Conservation (phyloP, 495 filamentous ascomycete species). For the Amphirosellinia nigrospora region DNA sequence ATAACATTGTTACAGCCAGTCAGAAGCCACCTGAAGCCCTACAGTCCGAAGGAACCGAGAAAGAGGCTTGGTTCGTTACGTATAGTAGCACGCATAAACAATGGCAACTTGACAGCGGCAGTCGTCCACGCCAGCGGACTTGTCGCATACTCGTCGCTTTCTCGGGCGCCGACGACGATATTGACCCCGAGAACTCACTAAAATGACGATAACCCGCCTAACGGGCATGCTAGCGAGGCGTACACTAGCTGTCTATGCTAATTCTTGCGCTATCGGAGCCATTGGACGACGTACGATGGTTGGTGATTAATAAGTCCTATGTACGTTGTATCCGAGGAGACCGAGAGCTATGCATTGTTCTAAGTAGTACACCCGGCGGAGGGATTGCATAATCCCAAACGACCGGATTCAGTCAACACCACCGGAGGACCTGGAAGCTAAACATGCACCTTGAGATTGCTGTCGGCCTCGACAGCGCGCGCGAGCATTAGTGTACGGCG, state of each 20-base stretch:
- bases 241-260: not conserved
- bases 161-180: not conserved
- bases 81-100: not conserved
- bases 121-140: not conserved
- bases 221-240: not conserved
- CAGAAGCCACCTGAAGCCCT: not conserved
- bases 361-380: not conserved
- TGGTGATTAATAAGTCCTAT: not conserved
- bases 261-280: not conserved
- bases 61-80: not conserved
- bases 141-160: not conserved
- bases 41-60: constrained; percentile 10
- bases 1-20: not conserved
- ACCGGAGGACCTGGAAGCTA: constrained; percentile 8
- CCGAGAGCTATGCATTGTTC: constrained; percentile 3
- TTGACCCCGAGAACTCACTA: not conserved
- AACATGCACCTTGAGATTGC: constrained; percentile 23
- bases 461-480: not conserved
- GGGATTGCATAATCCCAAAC: not conserved
- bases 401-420: not conserved
- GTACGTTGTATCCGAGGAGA: constrained; percentile 3
- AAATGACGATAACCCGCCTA: not conserved
- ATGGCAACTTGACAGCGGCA: not conserved
- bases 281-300: not conserved
- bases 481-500: not conserved